These are phyloP conservation scores for Pythium guiyangense DNA, from an alignment of 352 stramenopile species.

Conservation along the genomic window DNA sequence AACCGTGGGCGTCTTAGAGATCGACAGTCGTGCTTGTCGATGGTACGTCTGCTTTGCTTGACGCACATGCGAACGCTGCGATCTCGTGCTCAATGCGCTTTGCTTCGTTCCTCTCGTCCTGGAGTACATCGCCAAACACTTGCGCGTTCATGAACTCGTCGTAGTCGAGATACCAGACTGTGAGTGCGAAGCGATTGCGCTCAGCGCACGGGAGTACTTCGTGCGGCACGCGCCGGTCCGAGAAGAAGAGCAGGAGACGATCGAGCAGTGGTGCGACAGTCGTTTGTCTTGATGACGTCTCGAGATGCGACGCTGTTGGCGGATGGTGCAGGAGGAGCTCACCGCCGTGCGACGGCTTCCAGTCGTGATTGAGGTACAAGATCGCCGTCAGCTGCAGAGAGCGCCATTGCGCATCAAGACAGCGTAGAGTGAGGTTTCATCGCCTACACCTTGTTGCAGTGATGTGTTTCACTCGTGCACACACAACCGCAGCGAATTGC, in stretches of 20 bases:
- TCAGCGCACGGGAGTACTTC: slow-evolving; percentile 23
- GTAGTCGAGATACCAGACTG: slow-evolving; percentile 59
- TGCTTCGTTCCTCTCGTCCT: slow-evolving; percentile 9
- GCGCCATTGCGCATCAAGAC: background rate
- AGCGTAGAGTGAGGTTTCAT: too few relatives aligned
- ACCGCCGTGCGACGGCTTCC: slow-evolving; percentile 23
- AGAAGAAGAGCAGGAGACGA: too few relatives aligned
- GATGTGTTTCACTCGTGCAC: too few relatives aligned
- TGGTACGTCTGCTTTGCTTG: background rate
- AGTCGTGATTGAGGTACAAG: slow-evolving; percentile 44
- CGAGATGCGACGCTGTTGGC: too few relatives aligned
- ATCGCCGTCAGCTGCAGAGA: slow-evolving; percentile 34
- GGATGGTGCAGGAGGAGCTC: slow-evolving; percentile 24
- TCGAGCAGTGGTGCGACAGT: too few relatives aligned
- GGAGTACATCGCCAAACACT: slow-evolving; percentile 18
- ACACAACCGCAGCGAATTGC: too few relatives aligned
- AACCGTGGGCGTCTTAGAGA: background rate
- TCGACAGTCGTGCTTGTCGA: background rate
- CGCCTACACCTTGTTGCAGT: too few relatives aligned
- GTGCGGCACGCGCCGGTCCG: too few relatives aligned
- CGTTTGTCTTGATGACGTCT: too few relatives aligned
- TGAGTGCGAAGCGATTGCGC: slow-evolving; percentile 38
- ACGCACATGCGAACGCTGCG: background rate
- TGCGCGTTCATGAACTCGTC: slow-evolving; percentile 47
- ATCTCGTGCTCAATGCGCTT: slow-evolving; percentile 26